Base-by-base conservation (phyloP, 495 filamentous ascomycete genomes). In the Neurospora sp. region DNA sequence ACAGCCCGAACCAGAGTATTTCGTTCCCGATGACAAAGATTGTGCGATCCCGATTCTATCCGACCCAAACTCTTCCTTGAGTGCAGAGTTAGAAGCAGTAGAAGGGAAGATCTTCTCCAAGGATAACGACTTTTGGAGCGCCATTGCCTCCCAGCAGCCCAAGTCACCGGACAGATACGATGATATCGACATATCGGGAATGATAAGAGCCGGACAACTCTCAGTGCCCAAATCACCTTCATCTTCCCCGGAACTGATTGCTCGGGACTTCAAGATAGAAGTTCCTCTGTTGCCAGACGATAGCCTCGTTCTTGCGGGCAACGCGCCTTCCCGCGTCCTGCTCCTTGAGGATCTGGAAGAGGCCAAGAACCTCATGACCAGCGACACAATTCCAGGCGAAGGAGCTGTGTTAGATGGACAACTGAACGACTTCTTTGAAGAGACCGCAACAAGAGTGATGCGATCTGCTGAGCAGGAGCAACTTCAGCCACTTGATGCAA, bases 401-500 rank as follows among this genome's bases (percentile, higher is more conserved):
- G 70, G 72, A 10, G 76, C 75, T 8, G 78, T 80, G 20, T 77
- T 84, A 41, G 82, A 85, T 18, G 78, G 76, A 5, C 82, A 87
- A 66, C 81, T 87, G 35, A 76, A 80, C 5, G 75, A 82, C 18
- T 72, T 80, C 18, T 79, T 92, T n/a, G 77, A 80, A 39, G 83
- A 86, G n/a, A 79, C 82, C 16, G 87, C 85, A 27, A 76, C 77
- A 46, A 76, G 79, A 14, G 83, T 82, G 37, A 84, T 81, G 72
- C 80, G 80, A 42, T 78, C 77, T 9, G 75, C 88, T 9, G 89
- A 89, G 74, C 90, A 93, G 73, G 91, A 93, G 77, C 87, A 87
- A 60, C 82, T 93, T 27, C 82, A 88, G 44, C 84, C 87, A 70
- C 85, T 84, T 5, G 90, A 91, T 72, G 85, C 88, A 1, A 87